Evolutionary conservation across 73 alveolate genomes (phyloP), one percentile per base, ranked within the genome.

Genomic region (Effrenium voratum): DNA sequence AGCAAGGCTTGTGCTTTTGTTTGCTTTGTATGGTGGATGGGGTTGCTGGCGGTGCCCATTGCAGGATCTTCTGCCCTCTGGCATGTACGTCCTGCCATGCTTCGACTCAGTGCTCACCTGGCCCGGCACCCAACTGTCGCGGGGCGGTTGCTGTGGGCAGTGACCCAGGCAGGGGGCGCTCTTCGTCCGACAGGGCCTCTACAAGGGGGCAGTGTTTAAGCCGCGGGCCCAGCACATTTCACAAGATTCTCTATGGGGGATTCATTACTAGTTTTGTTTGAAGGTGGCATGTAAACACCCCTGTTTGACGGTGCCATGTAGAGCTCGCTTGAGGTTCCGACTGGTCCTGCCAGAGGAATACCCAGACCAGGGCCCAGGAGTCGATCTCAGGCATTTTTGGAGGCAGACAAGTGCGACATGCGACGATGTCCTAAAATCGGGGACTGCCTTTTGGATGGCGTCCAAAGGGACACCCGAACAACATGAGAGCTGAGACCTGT

Each of bases 291-390:
- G n/a, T n/a, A n/a, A n/a, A n/a, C n/a, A n/a, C n/a, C n/a, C 19
- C 10, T 15, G 10, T 32, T 30, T 72, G 83, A 0, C 38, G 84
- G 13, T 15, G n/a, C 43, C 12, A n/a, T n/a, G 8, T 32, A 63
- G 36, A 10, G 46, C 19, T 75, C 59, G 26, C 15, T 38, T 38
- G 28, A 87, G 95, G 57, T 90, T 90, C 50, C 97, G 97, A 70
- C 97, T 90, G 44, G 97, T 90, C 76, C 97, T 90, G 16, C 97
- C 97, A 43, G 97, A 90, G 87, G 97, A 90, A 55, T 90, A 90
- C 68, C 97, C 97, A 3, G 97, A 90, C 77, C 97, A 90, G 76
- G 97, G 88, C 52, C 97, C 97, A 34, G 95, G 95, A 50, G 26
- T 40, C 32, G 22, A 22, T 10, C 10, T 10, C 68, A 55, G 22